Conservation (phyloP, 352 stramenopile species). For the Globisporangium recalcitrans region DNA sequence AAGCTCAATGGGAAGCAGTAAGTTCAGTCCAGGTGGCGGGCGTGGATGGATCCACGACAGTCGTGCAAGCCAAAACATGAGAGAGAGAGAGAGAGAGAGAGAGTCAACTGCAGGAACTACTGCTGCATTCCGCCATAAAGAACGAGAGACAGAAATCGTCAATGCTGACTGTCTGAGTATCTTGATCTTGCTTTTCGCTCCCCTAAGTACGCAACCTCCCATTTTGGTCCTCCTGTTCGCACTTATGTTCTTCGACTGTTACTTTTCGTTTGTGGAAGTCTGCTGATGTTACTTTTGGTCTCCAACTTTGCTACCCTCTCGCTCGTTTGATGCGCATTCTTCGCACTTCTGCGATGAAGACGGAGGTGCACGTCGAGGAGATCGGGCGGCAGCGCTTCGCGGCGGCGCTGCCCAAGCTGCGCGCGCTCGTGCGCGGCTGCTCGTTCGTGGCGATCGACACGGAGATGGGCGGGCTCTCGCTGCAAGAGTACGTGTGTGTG, state of each 20-base stretch:
- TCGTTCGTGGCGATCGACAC: conserved; percentile 75
- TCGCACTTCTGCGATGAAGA: conserved; percentile 11
- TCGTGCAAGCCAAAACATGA: background rate
- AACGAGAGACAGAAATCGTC: too few relatives aligned
- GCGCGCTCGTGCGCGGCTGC: conserved; percentile 26
- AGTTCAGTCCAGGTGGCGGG: background rate
- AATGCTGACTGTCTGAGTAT: too few relatives aligned
- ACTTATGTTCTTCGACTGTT: too few relatives aligned
- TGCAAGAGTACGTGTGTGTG: conserved; percentile 44
- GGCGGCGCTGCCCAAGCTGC: conserved; percentile 26
- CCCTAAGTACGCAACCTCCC: too few relatives aligned
- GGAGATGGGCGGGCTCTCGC: conserved; percentile 68
- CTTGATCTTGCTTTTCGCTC: too few relatives aligned
- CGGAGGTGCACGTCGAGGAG: conserved; percentile 17
- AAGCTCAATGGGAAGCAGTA: conserved; percentile 51
- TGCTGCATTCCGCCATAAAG: too few relatives aligned
- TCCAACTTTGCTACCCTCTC: background rate
- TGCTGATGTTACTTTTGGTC: too few relatives aligned
- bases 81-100: too few relatives aligned
- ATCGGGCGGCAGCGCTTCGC: conserved; percentile 20
- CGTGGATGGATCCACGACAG: too few relatives aligned
- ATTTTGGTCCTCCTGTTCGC: too few relatives aligned
- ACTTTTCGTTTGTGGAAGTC: too few relatives aligned
- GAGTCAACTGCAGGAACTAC: too few relatives aligned
- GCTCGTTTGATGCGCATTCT: conserved; percentile 49